Conservation (phyloP, 495 filamentous ascomycete genomes). For the Geoglossum glabrum region DNA sequence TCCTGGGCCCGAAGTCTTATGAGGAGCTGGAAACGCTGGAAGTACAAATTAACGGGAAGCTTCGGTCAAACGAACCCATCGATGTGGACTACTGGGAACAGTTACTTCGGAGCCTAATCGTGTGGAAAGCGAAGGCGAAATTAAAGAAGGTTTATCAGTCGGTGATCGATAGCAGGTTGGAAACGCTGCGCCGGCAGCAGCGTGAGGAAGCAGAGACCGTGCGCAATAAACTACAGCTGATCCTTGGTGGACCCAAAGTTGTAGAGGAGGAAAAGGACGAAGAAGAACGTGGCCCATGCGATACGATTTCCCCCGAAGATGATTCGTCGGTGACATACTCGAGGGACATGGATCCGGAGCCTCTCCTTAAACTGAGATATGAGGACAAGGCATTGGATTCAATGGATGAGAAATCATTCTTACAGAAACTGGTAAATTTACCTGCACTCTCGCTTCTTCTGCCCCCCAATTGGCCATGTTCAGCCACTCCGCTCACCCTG, state of each 20-base stretch:
- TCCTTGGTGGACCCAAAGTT: constrained; percentile 8
- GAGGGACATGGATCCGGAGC: constrained; percentile 45
- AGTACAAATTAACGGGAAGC: constrained; percentile 60
- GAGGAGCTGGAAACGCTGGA: constrained; percentile 72
- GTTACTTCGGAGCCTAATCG: constrained; percentile 58
- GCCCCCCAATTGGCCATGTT: background rate
- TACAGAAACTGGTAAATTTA: constrained; percentile 34
- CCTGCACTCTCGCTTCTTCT: constrained; percentile 3
- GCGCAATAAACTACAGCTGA: constrained; percentile 30
- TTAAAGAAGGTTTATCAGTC: constrained; percentile 61
- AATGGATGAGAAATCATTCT: constrained; percentile 39
- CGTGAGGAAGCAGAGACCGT: constrained; percentile 46
- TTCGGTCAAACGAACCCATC: constrained; percentile 75
- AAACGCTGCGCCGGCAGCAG: constrained; percentile 45
- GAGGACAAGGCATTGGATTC: constrained; percentile 48
- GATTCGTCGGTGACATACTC: constrained; percentile 12
- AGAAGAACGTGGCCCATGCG: background rate
- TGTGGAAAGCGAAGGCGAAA: constrained; percentile 83
- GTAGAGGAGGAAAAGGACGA: background rate
- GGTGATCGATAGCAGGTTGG: constrained; percentile 53
- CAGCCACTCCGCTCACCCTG: background rate
- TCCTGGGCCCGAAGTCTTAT: constrained; percentile 69
- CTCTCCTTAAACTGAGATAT: constrained; percentile 41
- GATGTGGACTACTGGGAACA: constrained; percentile 98
- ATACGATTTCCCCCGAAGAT: background rate